These are phyloP conservation scores for Populus tomentosa DNA, from an alignment of 441 rosid genomes.

Conservation along the genomic window DNA sequence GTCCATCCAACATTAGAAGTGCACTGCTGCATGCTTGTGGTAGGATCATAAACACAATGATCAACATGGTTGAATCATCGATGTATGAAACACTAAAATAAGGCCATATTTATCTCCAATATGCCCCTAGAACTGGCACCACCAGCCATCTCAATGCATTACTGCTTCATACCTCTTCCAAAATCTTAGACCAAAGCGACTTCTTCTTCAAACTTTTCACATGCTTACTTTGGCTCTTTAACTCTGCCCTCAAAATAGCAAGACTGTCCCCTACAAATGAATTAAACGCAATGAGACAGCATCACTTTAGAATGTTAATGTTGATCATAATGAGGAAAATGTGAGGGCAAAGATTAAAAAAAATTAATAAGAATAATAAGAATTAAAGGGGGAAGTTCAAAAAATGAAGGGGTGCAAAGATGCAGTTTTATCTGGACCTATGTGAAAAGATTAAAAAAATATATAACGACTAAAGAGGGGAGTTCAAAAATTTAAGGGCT, in stretches of 20 bases:
- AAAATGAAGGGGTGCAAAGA: no score
- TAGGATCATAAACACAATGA: background rate
- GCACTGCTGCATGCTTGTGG: background rate
- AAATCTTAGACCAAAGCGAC: slow-evolving; percentile 96
- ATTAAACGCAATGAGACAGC: slow-evolving; percentile 1
- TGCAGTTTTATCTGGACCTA: no score
- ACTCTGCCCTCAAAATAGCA: slow-evolving; percentile 79
- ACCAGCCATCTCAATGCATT: background rate
- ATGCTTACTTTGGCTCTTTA: slow-evolving; percentile 91
- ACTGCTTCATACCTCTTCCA: slow-evolving; percentile 74
- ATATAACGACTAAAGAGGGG: no score
- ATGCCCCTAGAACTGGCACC: background rate
- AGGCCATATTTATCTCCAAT: background rate
- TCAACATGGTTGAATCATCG: background rate
- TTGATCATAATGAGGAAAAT: background rate
- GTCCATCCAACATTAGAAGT: background rate
- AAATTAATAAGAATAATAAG: no score
- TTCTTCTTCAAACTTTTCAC: slow-evolving; percentile 88
- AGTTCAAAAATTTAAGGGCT: no score
- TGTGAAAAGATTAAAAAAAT: no score
- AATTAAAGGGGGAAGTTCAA: no score
- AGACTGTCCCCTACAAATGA: slow-evolving; percentile 70
- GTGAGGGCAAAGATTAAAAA: background rate
- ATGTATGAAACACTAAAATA: background rate
- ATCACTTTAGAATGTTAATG: slow-evolving; percentile 7